Base-by-base conservation (phyloP, 2,329 filamentous ascomycete species). In the Pseudonectria buxi region DNA sequence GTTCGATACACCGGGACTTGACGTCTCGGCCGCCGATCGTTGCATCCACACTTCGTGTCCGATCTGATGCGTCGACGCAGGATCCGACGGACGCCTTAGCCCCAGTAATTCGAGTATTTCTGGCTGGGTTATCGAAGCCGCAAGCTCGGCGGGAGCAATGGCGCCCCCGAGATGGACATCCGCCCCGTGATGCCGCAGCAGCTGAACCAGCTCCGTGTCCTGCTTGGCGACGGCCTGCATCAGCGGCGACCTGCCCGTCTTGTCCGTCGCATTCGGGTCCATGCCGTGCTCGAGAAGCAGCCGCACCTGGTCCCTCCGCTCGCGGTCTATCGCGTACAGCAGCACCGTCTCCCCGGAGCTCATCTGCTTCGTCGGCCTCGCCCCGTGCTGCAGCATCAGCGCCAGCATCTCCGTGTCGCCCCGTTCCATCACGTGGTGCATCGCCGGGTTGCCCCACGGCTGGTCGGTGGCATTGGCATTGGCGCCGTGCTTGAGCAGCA, bases 401-500 rank as follows among this genome's bases (percentile, higher is more conserved):
- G 28, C 33, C 5, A 57, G 39, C 6, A 59, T 26, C 3, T 55
- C 49, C 1, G 50, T 37, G 14, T 34, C 44, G 0, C 49, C 50
- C 2, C 40, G 37, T 28, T 57, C 54, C 40, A 58, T 44, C 2
- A 45, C 53, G 15, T 47, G 40, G 30, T 48, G 46, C 4, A 59
- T 49, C 2, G 47, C 45, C 12, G 50, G 37, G 4, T 36, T 37
- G 6, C 41, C 32, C 43, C 44, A 51, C 10, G 35, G 41, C n/a
- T 36, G 28, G 24, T 60, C 55, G 2, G 34, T 43, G 1, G 51
- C 50, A 14, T 58, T 53, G 3, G 55, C 44, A 6, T 52, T 50
- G 10, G 61, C 61, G 2, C 61, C 59, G 33, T 55, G 48, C 11
- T 50, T 47, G 4, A 65, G 56, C 14, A 65, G 54, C 28, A 55